Percentiles rank a stretch among this genome's conserved stretches.
phyloP scores from a whole-genome alignment of 2,329 filamentous ascomycete genomes.

The Lasiodiplodia gonubiensis region DNA sequence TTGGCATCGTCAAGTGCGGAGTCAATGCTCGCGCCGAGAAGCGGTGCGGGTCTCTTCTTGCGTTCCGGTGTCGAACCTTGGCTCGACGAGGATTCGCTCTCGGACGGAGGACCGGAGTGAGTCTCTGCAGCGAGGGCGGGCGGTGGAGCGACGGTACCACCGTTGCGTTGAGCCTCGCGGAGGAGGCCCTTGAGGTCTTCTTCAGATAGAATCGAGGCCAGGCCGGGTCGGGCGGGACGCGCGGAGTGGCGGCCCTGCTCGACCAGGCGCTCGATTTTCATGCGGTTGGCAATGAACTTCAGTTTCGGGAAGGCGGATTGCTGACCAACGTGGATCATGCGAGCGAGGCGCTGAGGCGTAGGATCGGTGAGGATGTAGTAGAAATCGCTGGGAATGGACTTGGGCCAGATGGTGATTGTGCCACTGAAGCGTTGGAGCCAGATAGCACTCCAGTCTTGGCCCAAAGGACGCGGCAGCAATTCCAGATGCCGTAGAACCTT shows the following conservation, averaged over 20 bases:
- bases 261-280: slow-evolving; percentile 78
- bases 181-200: slow-evolving; percentile 54
- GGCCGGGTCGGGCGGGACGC: slow-evolving; percentile 38
- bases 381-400: slow-evolving; percentile 78
- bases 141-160: slow-evolving; percentile 38
- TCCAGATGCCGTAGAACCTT: slow-evolving; percentile 93
- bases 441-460: slow-evolving; percentile 95
- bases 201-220: slow-evolving; percentile 51
- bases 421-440: slow-evolving; percentile 96
- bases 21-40: slow-evolving; percentile 26
- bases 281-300: slow-evolving; percentile 85
- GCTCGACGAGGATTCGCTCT: slow-evolving; percentile 32
- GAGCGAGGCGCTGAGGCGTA: slow-evolving; percentile 71
- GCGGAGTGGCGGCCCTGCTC: slow-evolving; percentile 60
- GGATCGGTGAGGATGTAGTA: slow-evolving; percentile 86
- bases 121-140: slow-evolving; percentile 33
- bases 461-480: slow-evolving; percentile 84
- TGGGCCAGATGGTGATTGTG: slow-evolving; percentile 96
- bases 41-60: background rate
- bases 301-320: slow-evolving; percentile 90
- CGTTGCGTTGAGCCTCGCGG: slow-evolving; percentile 39
- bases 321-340: slow-evolving; percentile 90
- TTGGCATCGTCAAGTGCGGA: slow-evolving; percentile 1
- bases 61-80: slow-evolving; percentile 39
- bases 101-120: slow-evolving; percentile 40